Base-by-base conservation (phyloP, 2,329 filamentous ascomycete species). In the Biscogniauxia mediterranea region DNA sequence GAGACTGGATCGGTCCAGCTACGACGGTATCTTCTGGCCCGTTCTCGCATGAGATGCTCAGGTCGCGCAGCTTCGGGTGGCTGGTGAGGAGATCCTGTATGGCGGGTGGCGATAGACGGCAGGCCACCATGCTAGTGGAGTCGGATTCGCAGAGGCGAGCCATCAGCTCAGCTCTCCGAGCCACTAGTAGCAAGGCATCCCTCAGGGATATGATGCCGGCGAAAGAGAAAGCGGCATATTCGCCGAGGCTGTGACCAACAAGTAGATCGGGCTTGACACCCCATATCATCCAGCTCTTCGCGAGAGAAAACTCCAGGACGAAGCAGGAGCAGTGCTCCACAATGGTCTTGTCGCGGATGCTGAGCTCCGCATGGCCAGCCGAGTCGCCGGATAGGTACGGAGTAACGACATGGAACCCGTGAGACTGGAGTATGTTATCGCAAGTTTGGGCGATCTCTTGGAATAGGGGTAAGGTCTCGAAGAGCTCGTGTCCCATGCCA, bases 371-470 rank as follows among this genome's bases (percentile, higher is more conserved):
- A 60, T 3, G 73, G 55, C n/a, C 52, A 60, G 8, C 19, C 19
- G 61, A 20, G 2, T 56, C 59, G 2, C 62, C 82, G 3, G 80
- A 76, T n/a, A 83, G 78, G 13, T 84, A 32, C 69, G 71, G 64
- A 19, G 69, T 28, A 6, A 74, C 65, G 20, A 66, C 66, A 9
- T 72, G 70, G 52, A 73, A 74, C n/a, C 70, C 70, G 11, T 69
- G 66, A 9, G 61, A 57, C 4, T 63, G 42, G 38, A 68, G 65
- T 13, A 69, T 68, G 8, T 59, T 61, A 23, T 75, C 68, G 50
- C 73, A 71, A 20, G 63, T 60, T 8, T 66, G 54, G 15, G 76
- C 64, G 5, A 66, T 52, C n/a, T 51, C 5, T 15, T 61, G 67
- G 58, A 76, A 76, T 19, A 65, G 58, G 1, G 69, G 66, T 6